Evolutionary conservation across 2,329 filamentous ascomycete species (phyloP).

Genomic region (Pezicula radicicola): DNA sequence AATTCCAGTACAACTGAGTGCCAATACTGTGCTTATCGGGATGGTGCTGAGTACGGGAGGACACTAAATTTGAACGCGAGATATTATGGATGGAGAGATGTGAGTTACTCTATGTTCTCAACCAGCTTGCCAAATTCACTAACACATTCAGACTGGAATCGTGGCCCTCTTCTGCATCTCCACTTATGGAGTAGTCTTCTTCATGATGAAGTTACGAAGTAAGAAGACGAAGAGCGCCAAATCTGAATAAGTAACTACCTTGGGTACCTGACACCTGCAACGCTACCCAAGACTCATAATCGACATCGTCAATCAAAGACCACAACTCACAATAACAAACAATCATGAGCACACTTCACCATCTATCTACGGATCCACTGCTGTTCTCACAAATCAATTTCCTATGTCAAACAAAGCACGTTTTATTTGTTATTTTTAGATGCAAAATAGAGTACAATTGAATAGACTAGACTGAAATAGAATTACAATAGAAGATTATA

Average conservation of each 20-base stretch:
- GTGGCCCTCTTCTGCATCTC: slow-evolving; percentile 37
- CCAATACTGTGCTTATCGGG: not conserved
- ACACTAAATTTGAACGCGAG: not conserved
- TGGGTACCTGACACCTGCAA: too few species aligned
- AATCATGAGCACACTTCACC: too few species aligned
- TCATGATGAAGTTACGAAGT: slow-evolving; percentile 40
- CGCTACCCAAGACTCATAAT: too few species aligned
- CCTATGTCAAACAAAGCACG: too few species aligned
- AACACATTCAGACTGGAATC: slow-evolving; percentile 29
- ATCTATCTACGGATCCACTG: too few species aligned
- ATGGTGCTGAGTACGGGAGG: not conserved
- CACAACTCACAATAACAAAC: too few species aligned
- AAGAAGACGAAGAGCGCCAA: slow-evolving; percentile 39
- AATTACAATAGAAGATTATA: too few species aligned
- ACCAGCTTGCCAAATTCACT: not conserved
- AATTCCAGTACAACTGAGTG: not conserved
- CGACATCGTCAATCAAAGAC: too few species aligned
- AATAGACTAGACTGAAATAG: too few species aligned
- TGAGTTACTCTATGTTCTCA: not conserved
- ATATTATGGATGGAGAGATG: not conserved
- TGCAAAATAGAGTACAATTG: too few species aligned
- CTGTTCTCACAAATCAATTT: too few species aligned
- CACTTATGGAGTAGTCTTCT: slow-evolving; percentile 35
- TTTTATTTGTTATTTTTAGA: too few species aligned
- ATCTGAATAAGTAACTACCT: slow-evolving; percentile 3